Conservation (phyloP, 805 yeast genomes). For the Maudiozyma saulgeensis region DNA sequence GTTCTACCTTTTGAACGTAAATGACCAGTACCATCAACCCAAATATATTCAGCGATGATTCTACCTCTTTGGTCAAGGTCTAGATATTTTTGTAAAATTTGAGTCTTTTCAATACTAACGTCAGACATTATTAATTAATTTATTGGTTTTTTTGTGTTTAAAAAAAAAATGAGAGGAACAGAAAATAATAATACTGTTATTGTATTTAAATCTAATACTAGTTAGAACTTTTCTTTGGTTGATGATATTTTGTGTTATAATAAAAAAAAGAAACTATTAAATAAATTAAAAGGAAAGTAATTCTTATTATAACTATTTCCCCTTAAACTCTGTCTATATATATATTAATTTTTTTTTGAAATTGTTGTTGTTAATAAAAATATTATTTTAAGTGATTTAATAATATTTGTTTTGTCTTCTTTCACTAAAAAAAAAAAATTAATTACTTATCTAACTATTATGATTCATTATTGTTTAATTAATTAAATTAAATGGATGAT, state of each 20-base stretch:
- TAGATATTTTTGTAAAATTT: constrained; percentile 72
- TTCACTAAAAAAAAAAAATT: no score
- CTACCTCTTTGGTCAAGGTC: constrained; percentile 78
- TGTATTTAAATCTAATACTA: background rate
- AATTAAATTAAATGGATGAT: no score
- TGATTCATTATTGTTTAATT: no score
- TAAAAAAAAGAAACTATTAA: background rate
- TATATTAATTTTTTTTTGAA: background rate
- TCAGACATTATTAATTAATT: constrained; percentile 13
- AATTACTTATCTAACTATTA: no score
- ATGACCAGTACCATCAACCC: constrained; percentile 91
- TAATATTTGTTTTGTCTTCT: no score
- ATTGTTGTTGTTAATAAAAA: background rate
- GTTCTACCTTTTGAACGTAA: constrained; percentile 94
- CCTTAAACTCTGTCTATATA: background rate
- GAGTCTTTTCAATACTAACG: constrained; percentile 46
- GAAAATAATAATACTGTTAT: background rate
- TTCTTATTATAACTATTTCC: no score
- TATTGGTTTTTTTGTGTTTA: background rate
- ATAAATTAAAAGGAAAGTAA: background rate
- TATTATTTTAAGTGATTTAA: no score
- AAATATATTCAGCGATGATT: constrained; percentile 91
- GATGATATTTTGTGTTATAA: background rate
- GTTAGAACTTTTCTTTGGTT: background rate
- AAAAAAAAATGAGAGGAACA: background rate